Conservation (phyloP, 768 basidiomycete species). For the Podaxis pistillaris region DNA sequence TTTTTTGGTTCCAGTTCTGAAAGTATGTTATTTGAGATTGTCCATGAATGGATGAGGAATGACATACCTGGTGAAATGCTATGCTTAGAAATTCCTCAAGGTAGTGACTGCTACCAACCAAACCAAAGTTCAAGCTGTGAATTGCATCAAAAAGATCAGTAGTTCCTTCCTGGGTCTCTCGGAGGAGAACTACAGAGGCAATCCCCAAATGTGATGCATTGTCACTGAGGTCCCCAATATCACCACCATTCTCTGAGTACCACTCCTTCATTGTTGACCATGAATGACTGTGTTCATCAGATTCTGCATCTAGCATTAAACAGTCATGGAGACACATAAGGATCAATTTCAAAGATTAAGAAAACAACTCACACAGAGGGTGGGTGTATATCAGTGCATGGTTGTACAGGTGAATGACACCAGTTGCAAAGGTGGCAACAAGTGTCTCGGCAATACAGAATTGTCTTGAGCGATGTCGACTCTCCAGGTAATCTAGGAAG, state of each 20-base stretch:
- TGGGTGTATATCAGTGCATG: not conserved
- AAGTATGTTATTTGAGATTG: not conserved
- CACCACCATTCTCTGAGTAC: not conserved
- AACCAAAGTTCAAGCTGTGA: not conserved
- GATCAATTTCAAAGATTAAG: not conserved
- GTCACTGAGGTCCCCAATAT: not conserved
- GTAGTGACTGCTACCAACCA: not conserved
- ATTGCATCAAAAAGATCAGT: not conserved
- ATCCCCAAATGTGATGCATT: not conserved
- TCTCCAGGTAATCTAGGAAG: not conserved
- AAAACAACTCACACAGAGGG: not conserved
- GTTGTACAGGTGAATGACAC: not conserved
- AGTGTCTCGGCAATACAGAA: not conserved
- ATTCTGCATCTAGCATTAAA: not conserved
- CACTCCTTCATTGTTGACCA: not conserved
- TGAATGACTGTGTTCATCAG: not conserved
- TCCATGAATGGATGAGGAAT: not conserved
- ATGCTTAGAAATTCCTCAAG: not conserved
- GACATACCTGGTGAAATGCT: not conserved
- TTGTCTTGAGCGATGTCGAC: not conserved
- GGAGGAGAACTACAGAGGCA: not conserved
- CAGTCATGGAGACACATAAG: not conserved
- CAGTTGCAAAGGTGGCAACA: not conserved
- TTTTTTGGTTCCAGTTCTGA: not conserved
- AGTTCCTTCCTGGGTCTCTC: not conserved